These are phyloP conservation scores for Fomitopsis serialis DNA, from an alignment of 768 basidiomycete genomes.

Conservation along the genomic window DNA sequence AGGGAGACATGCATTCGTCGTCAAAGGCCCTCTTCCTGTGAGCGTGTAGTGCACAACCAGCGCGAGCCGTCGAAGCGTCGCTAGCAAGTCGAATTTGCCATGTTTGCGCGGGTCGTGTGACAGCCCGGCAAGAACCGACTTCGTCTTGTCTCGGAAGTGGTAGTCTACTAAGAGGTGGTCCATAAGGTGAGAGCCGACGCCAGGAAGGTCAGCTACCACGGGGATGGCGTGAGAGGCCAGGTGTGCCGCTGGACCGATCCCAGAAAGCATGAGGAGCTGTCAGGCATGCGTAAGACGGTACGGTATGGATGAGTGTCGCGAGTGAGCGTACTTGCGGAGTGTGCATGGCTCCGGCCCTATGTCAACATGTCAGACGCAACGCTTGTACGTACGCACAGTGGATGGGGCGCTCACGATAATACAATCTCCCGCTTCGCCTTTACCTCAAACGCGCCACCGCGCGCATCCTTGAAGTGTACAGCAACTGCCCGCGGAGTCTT, in stretches of 20 bases:
- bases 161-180: slow-evolving; percentile 61
- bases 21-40: slow-evolving; percentile 5
- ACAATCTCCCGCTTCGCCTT: slow-evolving; percentile 55
- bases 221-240: slow-evolving; percentile 49
- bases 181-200: slow-evolving; percentile 67
- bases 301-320: no score
- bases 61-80: slow-evolving; percentile 6
- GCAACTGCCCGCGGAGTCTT: slow-evolving; percentile 43
- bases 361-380: no score
- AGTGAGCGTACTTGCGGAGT: slow-evolving; percentile 43
- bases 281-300: no score
- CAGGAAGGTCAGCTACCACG: slow-evolving; percentile 57
- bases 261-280: slow-evolving; percentile 67
- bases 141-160: slow-evolving; percentile 46
- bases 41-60: slow-evolving; percentile 36
- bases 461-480: slow-evolving; percentile 51
- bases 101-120: not conserved
- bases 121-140: slow-evolving; percentile 23
- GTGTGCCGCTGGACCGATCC: slow-evolving; percentile 63
- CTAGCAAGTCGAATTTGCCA: slow-evolving; percentile 1
- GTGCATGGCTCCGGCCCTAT: slow-evolving; percentile 62
- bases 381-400: not conserved
- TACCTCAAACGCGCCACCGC: slow-evolving; percentile 38
- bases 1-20: no score
- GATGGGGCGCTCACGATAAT: slow-evolving; percentile 40